Conservation (phyloP, 2,329 filamentous ascomycete species). For the Cladophialophora bantiana region DNA sequence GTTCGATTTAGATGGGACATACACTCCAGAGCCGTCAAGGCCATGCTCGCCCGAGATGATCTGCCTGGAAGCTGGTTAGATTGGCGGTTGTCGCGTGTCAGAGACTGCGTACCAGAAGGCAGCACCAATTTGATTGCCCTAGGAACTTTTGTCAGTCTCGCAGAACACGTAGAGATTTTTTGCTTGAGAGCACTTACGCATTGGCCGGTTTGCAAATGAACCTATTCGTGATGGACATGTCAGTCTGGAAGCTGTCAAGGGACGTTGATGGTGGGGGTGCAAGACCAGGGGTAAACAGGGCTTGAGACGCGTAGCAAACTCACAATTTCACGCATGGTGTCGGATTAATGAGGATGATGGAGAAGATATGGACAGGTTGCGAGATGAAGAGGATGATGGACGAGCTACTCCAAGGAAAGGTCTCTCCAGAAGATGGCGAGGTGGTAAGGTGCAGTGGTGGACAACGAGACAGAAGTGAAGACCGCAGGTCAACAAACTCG, state of each 20-base stretch:
- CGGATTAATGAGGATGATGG: slow-evolving; percentile 15
- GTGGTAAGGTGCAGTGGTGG: slow-evolving; percentile 28
- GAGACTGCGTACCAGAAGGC: slow-evolving; percentile 82
- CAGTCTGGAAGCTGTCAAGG: slow-evolving; percentile 53
- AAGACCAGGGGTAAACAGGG: slow-evolving; percentile 42
- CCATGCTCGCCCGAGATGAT: slow-evolving; percentile 90
- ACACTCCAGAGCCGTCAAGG: slow-evolving; percentile 96
- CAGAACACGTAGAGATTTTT: slow-evolving; percentile 44
- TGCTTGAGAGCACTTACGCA: slow-evolving; percentile 72
- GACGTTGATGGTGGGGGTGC: slow-evolving; percentile 32
- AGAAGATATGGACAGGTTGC: slow-evolving; percentile 22
- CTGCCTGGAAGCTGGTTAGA: slow-evolving; percentile 66
- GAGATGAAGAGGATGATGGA: slow-evolving; percentile 14
- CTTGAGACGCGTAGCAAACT: slow-evolving; percentile 55
- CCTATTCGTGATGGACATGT: slow-evolving; percentile 69
- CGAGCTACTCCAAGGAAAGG: slow-evolving; percentile 21
- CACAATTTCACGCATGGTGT: slow-evolving; percentile 78
- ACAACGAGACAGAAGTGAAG: slow-evolving; percentile 26
- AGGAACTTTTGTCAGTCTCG: slow-evolving; percentile 41
- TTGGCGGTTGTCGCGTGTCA: slow-evolving; percentile 32
- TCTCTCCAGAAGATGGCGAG: slow-evolving; percentile 15
- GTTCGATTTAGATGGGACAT: slow-evolving; percentile 55
- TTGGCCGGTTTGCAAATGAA: slow-evolving; percentile 99
- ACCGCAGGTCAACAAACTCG: slow-evolving; percentile 33
- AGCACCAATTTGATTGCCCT: slow-evolving; percentile 99